A percentile compares a stretch with the other conserved stretches of the same genome.
These are phyloP conservation scores for Eucalyptus microcorys DNA, from an alignment of 345 rosid species.

Conservation along the genomic window DNA sequence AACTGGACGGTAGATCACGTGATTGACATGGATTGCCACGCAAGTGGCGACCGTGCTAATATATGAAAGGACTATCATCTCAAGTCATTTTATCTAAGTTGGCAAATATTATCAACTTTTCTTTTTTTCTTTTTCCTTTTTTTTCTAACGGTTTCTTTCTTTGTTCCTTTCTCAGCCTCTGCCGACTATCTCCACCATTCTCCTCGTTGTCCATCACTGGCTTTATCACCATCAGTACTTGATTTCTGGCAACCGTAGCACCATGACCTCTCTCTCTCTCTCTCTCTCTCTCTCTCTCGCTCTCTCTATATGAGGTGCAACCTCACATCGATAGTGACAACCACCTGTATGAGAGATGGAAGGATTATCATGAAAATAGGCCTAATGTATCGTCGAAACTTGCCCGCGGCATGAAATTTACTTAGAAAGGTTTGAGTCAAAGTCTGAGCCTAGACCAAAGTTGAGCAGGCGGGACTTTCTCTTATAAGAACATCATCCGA, in stretches of 20 bases:
- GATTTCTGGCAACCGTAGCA: not conserved
- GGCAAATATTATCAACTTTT: not conserved
- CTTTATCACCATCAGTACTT: not conserved
- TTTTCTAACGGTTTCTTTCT: not conserved
- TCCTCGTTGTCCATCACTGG: not conserved
- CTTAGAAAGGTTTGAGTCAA: not conserved
- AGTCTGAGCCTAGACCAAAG: not conserved
- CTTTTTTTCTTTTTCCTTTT: not conserved
- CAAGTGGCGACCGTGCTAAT: not conserved
- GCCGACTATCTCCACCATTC: not conserved
- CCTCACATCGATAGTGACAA: not conserved
- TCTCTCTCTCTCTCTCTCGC: not conserved
- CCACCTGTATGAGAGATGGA: not conserved
- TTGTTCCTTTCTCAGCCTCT: not conserved
- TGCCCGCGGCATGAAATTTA: not conserved
- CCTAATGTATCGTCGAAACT: not conserved
- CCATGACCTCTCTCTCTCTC: not conserved
- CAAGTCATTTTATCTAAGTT: not conserved
- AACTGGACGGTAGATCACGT: accelerated
- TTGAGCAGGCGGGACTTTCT: not conserved
- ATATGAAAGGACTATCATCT: not conserved
- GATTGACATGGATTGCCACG: not conserved
- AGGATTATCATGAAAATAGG: not conserved
- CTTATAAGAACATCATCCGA: not conserved
- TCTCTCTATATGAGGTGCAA: not conserved